Base-by-base conservation (phyloP, 2,329 filamentous ascomycete species). In the Apiospora pterosperma region DNA sequence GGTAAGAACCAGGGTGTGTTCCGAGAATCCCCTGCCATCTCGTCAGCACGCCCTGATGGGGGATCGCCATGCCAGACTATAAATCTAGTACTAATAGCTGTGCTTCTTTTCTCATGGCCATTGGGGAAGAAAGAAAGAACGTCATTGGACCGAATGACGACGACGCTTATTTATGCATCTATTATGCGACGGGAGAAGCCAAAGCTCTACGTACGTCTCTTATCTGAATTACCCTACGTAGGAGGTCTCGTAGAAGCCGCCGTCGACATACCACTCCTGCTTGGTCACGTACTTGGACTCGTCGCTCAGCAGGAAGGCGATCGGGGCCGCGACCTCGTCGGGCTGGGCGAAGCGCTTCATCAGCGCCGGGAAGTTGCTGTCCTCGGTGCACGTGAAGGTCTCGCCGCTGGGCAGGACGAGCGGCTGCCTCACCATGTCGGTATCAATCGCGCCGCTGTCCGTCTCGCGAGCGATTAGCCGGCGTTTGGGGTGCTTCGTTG, bases 271-370 rank as follows among this genome's bases (percentile, higher is more conserved):
- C 64, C 62, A 68, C 19, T 55, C 42, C 31, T 65, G 52, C 16
- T 64, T 67, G 1, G 66, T 70, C 2, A 77, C 69, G n/a, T 74
- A 74, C 34, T 65, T 72, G 62, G 69, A 71, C 64, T 77, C 73
- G 25, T 74, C 71, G 2, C 75, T 68, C 1, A 76, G 68, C 0
- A 76, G 65, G 31, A 74, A 76, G 1, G 69, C 72, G 23, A 76
- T 73, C 0, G 70, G 63, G 0, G 69, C 69, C 2, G 73, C 69
- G 36, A 76, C 62, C 39, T 77, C 75, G 11, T 73, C 69, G 0
- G 75, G 71, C 48, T 74, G 71, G 0, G 72, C 69, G 55, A 70
- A 71, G 12, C 73, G 68, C 63, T 71, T 73, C 7, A 73, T 70
- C 5, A 74, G 66, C 1, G 68, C 69, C 1, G 55, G 25, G 48